These are phyloP conservation scores for Ottelia alismoides DNA, from an alignment of 106 monocot genomes.

Conservation along the genomic window DNA sequence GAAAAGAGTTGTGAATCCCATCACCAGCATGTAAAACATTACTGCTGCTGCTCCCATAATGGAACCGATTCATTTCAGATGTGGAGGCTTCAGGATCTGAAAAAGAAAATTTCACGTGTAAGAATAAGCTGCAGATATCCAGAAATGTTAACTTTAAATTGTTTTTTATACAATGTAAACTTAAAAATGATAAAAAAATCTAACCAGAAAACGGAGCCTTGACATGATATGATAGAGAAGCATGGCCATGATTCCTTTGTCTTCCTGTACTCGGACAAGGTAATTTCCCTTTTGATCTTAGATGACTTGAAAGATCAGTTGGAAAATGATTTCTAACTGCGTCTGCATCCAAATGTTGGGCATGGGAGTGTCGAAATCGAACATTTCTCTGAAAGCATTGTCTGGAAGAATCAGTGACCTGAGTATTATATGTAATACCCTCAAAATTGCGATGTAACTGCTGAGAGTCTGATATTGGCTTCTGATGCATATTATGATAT, in stretches of 20 bases:
- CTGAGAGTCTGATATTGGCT: neutral
- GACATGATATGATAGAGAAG: neutral
- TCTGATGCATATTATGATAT: too few species aligned
- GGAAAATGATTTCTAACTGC: too few species aligned
- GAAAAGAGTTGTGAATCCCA: neutral
- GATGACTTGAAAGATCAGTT: neutral
- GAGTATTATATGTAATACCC: too few species aligned
- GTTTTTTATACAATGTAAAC: too few species aligned
- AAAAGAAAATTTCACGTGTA: too few species aligned
- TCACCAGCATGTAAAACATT: neutral
- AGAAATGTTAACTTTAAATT: too few species aligned
- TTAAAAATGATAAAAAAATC: neutral
- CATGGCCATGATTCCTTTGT: neutral
- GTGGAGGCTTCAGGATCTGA: too few species aligned
- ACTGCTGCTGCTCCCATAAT: neutral
- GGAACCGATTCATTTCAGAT: neutral
- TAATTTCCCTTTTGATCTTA: neutral
- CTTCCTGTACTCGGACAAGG: neutral
- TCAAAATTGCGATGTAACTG: neutral
- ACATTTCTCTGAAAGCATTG: conserved; percentile 2
- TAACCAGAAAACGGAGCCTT: neutral
- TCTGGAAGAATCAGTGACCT: neutral
- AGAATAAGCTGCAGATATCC: too few species aligned
- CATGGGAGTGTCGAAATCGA: neutral
- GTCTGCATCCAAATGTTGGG: neutral